These are phyloP conservation scores for Cylindrotheca fusiformis DNA, from an alignment of 108 stramenopile genomes.

Conservation along the genomic window DNA sequence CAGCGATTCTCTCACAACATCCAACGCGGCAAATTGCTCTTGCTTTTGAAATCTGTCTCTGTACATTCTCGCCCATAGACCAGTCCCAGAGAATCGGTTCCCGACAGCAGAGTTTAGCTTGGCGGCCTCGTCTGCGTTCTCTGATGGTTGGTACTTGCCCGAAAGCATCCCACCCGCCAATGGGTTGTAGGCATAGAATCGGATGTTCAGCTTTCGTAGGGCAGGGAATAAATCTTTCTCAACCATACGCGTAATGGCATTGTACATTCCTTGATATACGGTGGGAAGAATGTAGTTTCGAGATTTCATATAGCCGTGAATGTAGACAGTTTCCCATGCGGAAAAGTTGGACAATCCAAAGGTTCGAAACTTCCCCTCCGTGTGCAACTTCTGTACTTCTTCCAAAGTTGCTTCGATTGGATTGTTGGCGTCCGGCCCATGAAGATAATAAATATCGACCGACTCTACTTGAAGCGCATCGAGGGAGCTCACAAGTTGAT, in stretches of 20 bases:
- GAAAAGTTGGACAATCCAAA: slow-evolving; percentile 33
- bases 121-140: neutral
- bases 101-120: neutral
- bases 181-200: slow-evolving; percentile 27
- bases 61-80: too few species aligned
- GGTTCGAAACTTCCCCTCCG: slow-evolving; percentile 32
- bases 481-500: slow-evolving; percentile 16
- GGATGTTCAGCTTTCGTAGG: slow-evolving; percentile 6
- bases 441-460: slow-evolving; percentile 40
- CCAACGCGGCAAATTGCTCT: too few species aligned
- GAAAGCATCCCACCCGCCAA: slow-evolving; percentile 37
- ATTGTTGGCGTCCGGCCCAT: slow-evolving; percentile 15
- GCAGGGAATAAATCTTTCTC: slow-evolving; percentile 4
- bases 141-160: slow-evolving; percentile 22
- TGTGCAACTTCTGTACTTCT: slow-evolving; percentile 15
- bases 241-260: slow-evolving; percentile 5
- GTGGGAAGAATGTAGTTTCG: slow-evolving; percentile 3
- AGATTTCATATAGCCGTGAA: slow-evolving; percentile 1
- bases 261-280: slow-evolving; percentile 9
- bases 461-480: slow-evolving; percentile 25
- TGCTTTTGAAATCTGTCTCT: too few species aligned
- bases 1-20: too few species aligned
- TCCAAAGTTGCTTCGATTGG: slow-evolving; percentile 10
- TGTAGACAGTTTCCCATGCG: too few species aligned
- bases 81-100: too few species aligned